phyloP scores from a whole-genome alignment of 1,139 yeast genomes.

The Saccharomyces hybrid region DNA sequence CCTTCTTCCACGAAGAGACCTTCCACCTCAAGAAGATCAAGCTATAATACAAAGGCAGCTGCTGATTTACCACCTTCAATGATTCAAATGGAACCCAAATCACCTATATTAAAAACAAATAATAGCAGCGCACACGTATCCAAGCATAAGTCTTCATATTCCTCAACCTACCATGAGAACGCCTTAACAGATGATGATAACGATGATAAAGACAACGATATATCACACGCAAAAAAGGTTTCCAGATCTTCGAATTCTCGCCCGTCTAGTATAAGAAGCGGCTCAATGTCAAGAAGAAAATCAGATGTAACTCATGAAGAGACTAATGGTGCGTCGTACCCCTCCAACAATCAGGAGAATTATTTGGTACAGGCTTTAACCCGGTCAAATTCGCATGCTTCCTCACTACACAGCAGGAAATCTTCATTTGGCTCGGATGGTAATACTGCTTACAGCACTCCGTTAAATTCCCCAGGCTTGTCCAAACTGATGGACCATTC shows the following conservation, averaged over 20 bases:
- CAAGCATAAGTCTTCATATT: slow-evolving; percentile 11
- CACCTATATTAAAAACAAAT: slow-evolving; percentile 46
- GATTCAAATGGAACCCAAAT: slow-evolving; percentile 59
- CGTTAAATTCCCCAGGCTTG: slow-evolving; percentile 28
- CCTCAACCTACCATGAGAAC: slow-evolving; percentile 24
- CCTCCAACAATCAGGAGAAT: not conserved
- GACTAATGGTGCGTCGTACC: not conserved
- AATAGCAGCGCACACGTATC: slow-evolving; percentile 26
- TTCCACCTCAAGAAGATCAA: slow-evolving; percentile 17
- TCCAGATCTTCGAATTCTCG: slow-evolving; percentile 9
- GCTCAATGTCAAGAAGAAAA: slow-evolving; percentile 18
- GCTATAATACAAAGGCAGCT: slow-evolving; percentile 14
- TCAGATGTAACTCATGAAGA: slow-evolving; percentile 12
- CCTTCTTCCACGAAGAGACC: slow-evolving; percentile 10
- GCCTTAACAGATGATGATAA: slow-evolving; percentile 30
- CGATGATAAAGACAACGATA: slow-evolving; percentile 15
- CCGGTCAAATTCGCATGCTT: slow-evolving; percentile 20
- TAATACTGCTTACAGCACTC: slow-evolving; percentile 28
- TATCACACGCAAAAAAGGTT: not conserved
- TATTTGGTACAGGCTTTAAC: slow-evolving; percentile 3
- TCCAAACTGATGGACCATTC: slow-evolving; percentile 8
- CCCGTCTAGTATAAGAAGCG: slow-evolving; percentile 20
- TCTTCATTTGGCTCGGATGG: slow-evolving; percentile 25
- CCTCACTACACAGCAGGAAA: slow-evolving; percentile 28
- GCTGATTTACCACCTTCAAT: slow-evolving; percentile 55